Evolutionary conservation across 2,329 filamentous ascomycete genomes (phyloP), one percentile per base, ranked within the genome.

Genomic region (Akanthomyces muscarius): DNA sequence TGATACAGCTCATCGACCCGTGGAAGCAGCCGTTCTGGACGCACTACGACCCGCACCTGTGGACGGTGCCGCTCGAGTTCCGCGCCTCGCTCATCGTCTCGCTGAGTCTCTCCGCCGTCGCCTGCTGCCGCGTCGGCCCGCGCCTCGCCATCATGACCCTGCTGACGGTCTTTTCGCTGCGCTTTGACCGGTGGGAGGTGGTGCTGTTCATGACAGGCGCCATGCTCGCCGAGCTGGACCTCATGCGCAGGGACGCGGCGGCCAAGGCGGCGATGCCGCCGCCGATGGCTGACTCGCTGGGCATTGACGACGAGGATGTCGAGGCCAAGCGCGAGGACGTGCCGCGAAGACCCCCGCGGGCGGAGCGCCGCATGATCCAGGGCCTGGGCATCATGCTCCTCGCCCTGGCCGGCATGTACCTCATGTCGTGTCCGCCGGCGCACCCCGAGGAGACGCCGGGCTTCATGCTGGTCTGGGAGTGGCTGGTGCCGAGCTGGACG

Each of bases 51-150:
- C 50, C 56, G 14, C 62, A 64, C 47, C 44, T 61, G 36, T 64
- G 63, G 63, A 64, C 63, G 14, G 51, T 64, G 5, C 18, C 57
- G 28, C 42, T 64, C 23, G 58, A 64, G 52, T 57, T 61, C 16
- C 57, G 58, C 16, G 58, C 63, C 0, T 64, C 63, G 41, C 58
- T 64, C 6, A 38, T 61, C 3, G 23, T 64, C 0, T 56, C 51
- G 14, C n/a, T 64, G 36, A 11, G 18, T n/a, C 56, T 64, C 10
- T 18, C 52, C 3, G 50, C 50, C 5, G 25, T 57, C 5, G 45
- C 58, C 5, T 52, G 52, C 41, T 60, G 56, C 18, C 57, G 51
- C 33, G 41, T 33, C 5, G 56, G 47, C 16, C 16, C 50, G 25
- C 62, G 62, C 1, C 30, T 64, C 23, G 45, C 21, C 36, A 57